Evolutionary conservation across 2,329 filamentous ascomycete species (phyloP).

Genomic region (Phaeoacremonium minimum): DNA sequence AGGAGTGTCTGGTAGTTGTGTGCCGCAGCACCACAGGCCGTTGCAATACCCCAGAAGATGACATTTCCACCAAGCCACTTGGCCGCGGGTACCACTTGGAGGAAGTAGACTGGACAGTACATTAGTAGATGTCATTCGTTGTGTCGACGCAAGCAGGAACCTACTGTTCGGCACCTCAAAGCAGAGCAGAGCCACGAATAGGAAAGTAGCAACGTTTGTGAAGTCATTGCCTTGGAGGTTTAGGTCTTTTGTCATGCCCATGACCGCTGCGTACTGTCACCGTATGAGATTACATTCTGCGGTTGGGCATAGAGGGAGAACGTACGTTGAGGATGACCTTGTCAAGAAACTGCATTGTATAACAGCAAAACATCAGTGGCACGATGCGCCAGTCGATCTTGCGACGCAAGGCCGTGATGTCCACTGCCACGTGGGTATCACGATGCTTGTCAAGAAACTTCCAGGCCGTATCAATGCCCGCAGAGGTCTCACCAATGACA

Average conservation of each 20-base stretch:
- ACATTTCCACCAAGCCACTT: conserved; percentile 60
- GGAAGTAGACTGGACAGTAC: conserved; percentile 39
- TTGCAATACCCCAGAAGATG: conserved; percentile 53
- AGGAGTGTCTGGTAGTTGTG: conserved; percentile 49
- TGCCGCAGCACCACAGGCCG: conserved; percentile 48
- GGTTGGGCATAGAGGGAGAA: too few species aligned
- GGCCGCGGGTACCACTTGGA: conserved; percentile 55
- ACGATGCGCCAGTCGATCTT: conserved; percentile 57
- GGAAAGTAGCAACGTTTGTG: conserved; percentile 55
- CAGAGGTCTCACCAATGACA: too few species aligned
- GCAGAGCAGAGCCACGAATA: conserved; percentile 57
- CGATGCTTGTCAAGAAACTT: too few species aligned
- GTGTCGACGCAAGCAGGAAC: conserved; percentile 7
- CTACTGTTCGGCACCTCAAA: conserved; percentile 57
- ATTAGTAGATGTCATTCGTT: conserved; percentile 5
- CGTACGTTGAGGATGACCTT: conserved; percentile 61
- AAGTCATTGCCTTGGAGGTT: conserved; percentile 56
- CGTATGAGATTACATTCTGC: too few species aligned
- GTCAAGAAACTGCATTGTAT: conserved; percentile 61
- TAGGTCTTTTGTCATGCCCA: conserved; percentile 55
- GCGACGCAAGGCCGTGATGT: conserved; percentile 42
- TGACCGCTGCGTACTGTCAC: conserved; percentile 65
- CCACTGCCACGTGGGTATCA: too few species aligned
- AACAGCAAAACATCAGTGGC: conserved; percentile 57
- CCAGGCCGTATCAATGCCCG: too few species aligned